Percentiles rank a stretch among this genome's conserved stretches.
Evolutionary conservation across 805 yeast species (phyloP).

Genomic region (Yarrowia keelungensis): DNA sequence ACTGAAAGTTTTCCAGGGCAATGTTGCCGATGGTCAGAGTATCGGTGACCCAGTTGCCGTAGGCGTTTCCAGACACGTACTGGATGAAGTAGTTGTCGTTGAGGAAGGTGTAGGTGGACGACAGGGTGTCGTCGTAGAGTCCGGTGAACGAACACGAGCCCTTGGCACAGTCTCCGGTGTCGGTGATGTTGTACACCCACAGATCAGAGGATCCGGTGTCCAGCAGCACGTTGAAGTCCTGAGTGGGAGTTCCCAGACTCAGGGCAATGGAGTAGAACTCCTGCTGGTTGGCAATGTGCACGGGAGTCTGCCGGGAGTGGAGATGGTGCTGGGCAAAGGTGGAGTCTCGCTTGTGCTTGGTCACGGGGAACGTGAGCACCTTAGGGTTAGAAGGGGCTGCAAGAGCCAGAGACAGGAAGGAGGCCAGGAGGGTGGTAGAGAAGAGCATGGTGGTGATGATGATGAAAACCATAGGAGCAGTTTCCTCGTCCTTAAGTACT

Average conservation of each 20-base stretch:
- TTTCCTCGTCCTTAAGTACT: too few species aligned
- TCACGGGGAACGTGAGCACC: constrained; percentile 7
- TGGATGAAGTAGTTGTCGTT: constrained; percentile 42
- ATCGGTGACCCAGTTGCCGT: constrained; percentile 66
- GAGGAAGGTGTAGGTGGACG: constrained; percentile 42
- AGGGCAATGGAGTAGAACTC: constrained; percentile 42
- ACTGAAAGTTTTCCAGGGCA: constrained; percentile 58
- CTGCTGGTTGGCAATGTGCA: background rate
- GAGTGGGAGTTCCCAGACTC: constrained; percentile 64
- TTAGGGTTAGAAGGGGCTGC: constrained; percentile 25
- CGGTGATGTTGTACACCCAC: constrained; percentile 56
- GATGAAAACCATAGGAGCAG: too few species aligned
- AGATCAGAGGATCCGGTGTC: constrained; percentile 78
- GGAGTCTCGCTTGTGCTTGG: constrained; percentile 17
- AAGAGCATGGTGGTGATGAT: background rate
- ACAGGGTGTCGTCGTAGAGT: constrained; percentile 7
- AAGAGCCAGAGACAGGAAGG: background rate
- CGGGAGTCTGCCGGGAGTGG: constrained; percentile 7
- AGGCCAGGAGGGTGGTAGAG: constrained; percentile 1
- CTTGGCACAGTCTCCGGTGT: background rate
- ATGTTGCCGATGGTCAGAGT: constrained; percentile 58
- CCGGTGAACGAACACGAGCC: background rate
- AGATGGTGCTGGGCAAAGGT: constrained; percentile 4
- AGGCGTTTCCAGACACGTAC: constrained; percentile 54
- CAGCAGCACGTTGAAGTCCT: constrained; percentile 59